Percentiles rank a stretch among this genome's conserved stretches.
Evolutionary conservation across 1,139 yeast genomes (phyloP).

Genomic region (Meyerozyma carpophila): DNA sequence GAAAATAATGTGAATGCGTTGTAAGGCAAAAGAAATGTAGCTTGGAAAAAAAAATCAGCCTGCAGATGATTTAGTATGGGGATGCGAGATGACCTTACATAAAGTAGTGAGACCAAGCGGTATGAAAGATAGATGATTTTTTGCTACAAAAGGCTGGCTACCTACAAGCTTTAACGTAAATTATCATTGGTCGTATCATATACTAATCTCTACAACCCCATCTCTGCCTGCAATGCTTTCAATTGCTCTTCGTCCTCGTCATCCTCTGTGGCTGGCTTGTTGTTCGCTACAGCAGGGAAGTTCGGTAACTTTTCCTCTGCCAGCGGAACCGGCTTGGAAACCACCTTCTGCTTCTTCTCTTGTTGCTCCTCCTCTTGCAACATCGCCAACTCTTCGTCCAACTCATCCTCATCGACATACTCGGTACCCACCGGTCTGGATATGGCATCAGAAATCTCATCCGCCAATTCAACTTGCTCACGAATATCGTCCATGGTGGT

Average conservation of each 20-base stretch:
- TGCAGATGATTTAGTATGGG: conserved; percentile 1
- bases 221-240: conserved; percentile 85
- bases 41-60: not conserved
- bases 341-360: conserved; percentile 20
- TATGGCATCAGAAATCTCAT: conserved; percentile 93
- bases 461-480: conserved; percentile 92
- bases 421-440: conserved; percentile 86
- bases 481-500: conserved; percentile 98
- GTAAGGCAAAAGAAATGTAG: not conserved
- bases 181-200: not conserved
- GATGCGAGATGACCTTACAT: not conserved
- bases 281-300: conserved; percentile 42
- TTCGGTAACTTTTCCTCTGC: conserved; percentile 35
- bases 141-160: not conserved
- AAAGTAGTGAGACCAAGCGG: not conserved
- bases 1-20: not conserved
- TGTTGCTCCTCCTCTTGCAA: conserved; percentile 76
- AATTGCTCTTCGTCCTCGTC: conserved; percentile 92
- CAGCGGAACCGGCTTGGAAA: conserved; percentile 12
- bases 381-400: conserved; percentile 85
- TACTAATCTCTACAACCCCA: conserved; percentile 59
- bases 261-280: conserved; percentile 41
- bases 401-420: conserved; percentile 68
- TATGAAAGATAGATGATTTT: not conserved
- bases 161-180: not conserved